phyloP scores from a whole-genome alignment of 1,284 basidiomycete species.

The Violaceomyces palustris region DNA sequence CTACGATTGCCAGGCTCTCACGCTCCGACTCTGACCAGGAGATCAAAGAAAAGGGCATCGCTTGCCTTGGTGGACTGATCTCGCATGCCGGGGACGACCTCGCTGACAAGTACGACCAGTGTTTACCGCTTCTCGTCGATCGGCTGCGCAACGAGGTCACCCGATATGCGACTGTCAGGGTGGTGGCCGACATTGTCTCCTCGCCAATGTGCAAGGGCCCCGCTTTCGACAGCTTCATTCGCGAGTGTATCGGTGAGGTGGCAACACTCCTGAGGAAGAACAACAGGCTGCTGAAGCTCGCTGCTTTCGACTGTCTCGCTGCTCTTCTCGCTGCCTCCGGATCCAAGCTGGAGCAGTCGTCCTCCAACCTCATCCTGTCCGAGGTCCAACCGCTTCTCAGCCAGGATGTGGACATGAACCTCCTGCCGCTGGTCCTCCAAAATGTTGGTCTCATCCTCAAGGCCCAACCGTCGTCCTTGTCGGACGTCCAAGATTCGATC shows the following conservation, averaged over 20 bases:
- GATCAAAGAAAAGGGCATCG: constrained; percentile 76
- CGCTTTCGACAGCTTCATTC: constrained; percentile 68
- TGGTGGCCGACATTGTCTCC: constrained; percentile 55
- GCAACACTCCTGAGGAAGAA: constrained; percentile 73
- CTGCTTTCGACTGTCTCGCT: constrained; percentile 73
- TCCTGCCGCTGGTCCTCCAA: constrained; percentile 30
- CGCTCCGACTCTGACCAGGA: constrained; percentile 85
- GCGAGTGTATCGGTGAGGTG: constrained; percentile 68
- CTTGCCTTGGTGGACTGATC: constrained; percentile 78
- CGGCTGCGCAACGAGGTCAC: constrained; percentile 64
- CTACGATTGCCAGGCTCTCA: constrained; percentile 66
- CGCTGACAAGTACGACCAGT: constrained; percentile 55
- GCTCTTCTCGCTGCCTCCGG: constrained; percentile 65
- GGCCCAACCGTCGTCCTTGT: constrained; percentile 10
- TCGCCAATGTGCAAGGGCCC: constrained; percentile 54
- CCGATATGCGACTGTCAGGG: constrained; percentile 56
- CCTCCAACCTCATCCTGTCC: constrained; percentile 23
- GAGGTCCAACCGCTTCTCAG: constrained; percentile 37
- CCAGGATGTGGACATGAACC: constrained; percentile 36
- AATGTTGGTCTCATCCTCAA: constrained; percentile 26
- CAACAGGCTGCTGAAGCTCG: constrained; percentile 71
- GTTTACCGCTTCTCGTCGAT: constrained; percentile 73
- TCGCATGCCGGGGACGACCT: constrained; percentile 72
- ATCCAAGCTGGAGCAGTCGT: constrained; percentile 11
- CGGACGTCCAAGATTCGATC: constrained; percentile 51